phyloP scores from a whole-genome alignment of 2,329 filamentous ascomycete species.

The Hirsutella thompsonii region DNA sequence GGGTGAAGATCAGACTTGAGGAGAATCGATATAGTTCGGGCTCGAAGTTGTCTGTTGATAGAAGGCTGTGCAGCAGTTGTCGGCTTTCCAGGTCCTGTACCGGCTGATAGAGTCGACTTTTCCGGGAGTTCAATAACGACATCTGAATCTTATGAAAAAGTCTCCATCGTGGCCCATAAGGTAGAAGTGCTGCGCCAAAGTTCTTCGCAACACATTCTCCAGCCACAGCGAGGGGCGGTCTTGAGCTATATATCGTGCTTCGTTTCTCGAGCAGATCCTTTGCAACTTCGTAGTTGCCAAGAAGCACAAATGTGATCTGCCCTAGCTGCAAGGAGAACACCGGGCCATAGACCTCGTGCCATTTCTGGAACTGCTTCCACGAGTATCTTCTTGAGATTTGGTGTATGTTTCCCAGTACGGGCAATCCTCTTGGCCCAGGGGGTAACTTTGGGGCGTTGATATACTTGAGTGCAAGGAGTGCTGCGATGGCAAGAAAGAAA shows the following conservation, averaged over 20 bases:
- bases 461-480: not conserved
- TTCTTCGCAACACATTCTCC: slow-evolving; percentile 19
- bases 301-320: slow-evolving; percentile 9
- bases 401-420: slow-evolving; percentile 12
- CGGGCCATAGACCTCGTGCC: slow-evolving; percentile 11
- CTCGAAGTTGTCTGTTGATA: slow-evolving; percentile 16
- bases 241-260: slow-evolving; percentile 9
- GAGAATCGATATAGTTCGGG: slow-evolving; percentile 20
- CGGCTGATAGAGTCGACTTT: slow-evolving; percentile 20
- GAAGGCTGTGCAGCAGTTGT: slow-evolving; percentile 27
- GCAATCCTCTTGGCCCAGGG: slow-evolving; percentile 9
- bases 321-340: slow-evolving; percentile 10
- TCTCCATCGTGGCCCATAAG: slow-evolving; percentile 24
- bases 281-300: slow-evolving; percentile 8
- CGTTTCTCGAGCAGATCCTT: slow-evolving; percentile 10
- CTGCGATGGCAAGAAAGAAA: not conserved
- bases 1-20: slow-evolving; percentile 22
- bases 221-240: slow-evolving; percentile 16
- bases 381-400: slow-evolving; percentile 27
- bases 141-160: slow-evolving; percentile 25
- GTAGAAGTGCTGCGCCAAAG: slow-evolving; percentile 26
- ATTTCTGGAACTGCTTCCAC: slow-evolving; percentile 43
- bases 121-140: slow-evolving; percentile 16
- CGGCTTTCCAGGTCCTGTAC: slow-evolving; percentile 33
- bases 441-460: slow-evolving; percentile 14